phyloP scores from a whole-genome alignment of 768 basidiomycete species.

The Naganishia vishniacii region DNA sequence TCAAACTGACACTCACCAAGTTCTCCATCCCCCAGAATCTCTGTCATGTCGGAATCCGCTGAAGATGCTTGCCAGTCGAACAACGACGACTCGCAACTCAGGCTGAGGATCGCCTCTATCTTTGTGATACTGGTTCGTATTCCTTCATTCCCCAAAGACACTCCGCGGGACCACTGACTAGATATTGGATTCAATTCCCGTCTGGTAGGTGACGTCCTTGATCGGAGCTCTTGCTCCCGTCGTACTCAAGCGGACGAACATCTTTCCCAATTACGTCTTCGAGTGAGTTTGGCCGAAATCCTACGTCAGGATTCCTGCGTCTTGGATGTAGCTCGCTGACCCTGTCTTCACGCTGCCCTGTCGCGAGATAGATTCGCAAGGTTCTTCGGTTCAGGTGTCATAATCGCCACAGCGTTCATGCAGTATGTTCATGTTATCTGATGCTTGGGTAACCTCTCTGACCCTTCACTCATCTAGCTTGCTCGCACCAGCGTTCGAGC shows the following conservation, averaged over 20 bases:
- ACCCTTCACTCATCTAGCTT: conserved; percentile 57
- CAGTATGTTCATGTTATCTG: conserved; percentile 24
- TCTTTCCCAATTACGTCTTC: conserved; percentile 59
- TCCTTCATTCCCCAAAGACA: neutral
- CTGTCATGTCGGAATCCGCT: neutral
- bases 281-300: too few species aligned
- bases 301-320: neutral
- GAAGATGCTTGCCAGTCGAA: neutral
- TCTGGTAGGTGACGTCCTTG: conserved; percentile 31
- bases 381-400: conserved; percentile 34
- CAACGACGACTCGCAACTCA: conserved; percentile 28
- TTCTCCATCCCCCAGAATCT: too few species aligned
- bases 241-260: conserved; percentile 29
- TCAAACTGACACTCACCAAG: too few species aligned
- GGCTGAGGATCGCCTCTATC: conserved; percentile 39
- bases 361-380: conserved; percentile 53
- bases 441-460: neutral
- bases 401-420: conserved; percentile 37
- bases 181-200: conserved; percentile 18
- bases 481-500: conserved; percentile 31
- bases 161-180: neutral
- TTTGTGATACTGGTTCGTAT: conserved; percentile 40
- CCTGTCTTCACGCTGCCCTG: neutral
- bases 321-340: neutral
- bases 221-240: conserved; percentile 39